Evolutionary conservation across 2,329 filamentous ascomycete genomes (phyloP).

Genomic region (Cercospora sp.): DNA sequence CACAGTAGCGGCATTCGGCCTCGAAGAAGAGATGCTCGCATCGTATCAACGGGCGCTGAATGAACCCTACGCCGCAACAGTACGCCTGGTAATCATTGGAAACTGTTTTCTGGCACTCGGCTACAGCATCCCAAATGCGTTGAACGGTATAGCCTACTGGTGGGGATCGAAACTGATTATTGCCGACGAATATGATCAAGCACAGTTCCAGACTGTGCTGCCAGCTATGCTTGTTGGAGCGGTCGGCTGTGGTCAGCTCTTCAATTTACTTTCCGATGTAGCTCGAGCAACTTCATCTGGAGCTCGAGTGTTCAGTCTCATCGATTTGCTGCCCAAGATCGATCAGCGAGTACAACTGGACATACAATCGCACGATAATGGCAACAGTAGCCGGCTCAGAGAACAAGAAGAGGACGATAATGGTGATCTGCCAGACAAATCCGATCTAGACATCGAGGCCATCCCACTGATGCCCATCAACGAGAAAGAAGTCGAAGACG

Average conservation of each 20-base stretch:
- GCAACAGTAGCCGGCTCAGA: neutral
- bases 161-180: constrained; percentile 74
- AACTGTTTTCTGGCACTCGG: constrained; percentile 55
- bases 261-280: constrained; percentile 53
- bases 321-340: neutral
- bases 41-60: constrained; percentile 18
- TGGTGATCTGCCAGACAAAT: neutral
- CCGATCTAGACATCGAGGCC: neutral
- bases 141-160: constrained; percentile 77
- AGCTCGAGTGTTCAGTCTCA: neutral
- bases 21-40: constrained; percentile 38
- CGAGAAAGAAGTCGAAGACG: neutral
- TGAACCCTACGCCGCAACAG: neutral
- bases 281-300: constrained; percentile 4
- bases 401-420: neutral
- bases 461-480: constrained; percentile 1
- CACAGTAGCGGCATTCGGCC: constrained; percentile 36
- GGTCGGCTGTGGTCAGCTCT: constrained; percentile 72
- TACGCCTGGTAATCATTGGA: neutral
- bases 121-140: constrained; percentile 58
- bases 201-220: constrained; percentile 72
- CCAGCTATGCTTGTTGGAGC: constrained; percentile 71
- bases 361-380: neutral
- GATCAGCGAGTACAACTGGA: neutral
- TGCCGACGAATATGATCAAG: constrained; percentile 63